A percentile compares a stretch with the other conserved stretches of the same genome.
Evolutionary conservation across 202 grass and related monocot species (phyloP).

Genomic region (Cymbopogon flexuosus): DNA sequence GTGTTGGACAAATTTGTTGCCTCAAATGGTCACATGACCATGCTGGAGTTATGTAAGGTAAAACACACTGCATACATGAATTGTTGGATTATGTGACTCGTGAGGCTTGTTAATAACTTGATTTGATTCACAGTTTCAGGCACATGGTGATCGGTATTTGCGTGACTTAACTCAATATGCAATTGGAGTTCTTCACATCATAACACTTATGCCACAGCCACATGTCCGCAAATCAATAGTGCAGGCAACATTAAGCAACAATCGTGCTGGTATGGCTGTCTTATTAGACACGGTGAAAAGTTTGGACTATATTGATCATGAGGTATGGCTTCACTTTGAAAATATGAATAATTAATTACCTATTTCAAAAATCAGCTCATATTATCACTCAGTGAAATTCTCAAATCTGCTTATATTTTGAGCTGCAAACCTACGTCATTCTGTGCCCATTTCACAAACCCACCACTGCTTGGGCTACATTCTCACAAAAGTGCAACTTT

Average conservation of each 20-base stretch:
- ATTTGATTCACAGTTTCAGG: slow-evolving; percentile 49
- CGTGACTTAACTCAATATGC: slow-evolving; percentile 90
- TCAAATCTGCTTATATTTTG: not conserved
- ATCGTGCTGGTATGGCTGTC: slow-evolving; percentile 74
- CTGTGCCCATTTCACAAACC: not conserved
- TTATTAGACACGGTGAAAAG: slow-evolving; percentile 78
- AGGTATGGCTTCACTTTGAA: slow-evolving; percentile 46
- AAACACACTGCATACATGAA: not conserved
- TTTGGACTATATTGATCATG: slow-evolving; percentile 80
- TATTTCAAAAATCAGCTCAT: slow-evolving; percentile 1
- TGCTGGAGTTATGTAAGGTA: slow-evolving; percentile 96
- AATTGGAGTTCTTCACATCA: slow-evolving; percentile 90
- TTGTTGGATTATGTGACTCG: not conserved
- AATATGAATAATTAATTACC: slow-evolving; percentile 6
- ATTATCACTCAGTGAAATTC: not conserved
- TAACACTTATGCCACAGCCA: slow-evolving; percentile 71
- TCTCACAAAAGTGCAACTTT: not conserved
- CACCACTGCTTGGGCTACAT: not conserved
- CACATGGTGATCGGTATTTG: slow-evolving; percentile 75
- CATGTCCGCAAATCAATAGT: slow-evolving; percentile 80
- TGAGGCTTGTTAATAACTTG: slow-evolving; percentile 7
- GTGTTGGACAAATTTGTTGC: slow-evolving; percentile 80
- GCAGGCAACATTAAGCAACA: slow-evolving; percentile 77
- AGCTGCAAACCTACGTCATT: not conserved
- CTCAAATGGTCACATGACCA: slow-evolving; percentile 76